phyloP scores from a whole-genome alignment of 345 rosid species.

The Psidium guajava region DNA sequence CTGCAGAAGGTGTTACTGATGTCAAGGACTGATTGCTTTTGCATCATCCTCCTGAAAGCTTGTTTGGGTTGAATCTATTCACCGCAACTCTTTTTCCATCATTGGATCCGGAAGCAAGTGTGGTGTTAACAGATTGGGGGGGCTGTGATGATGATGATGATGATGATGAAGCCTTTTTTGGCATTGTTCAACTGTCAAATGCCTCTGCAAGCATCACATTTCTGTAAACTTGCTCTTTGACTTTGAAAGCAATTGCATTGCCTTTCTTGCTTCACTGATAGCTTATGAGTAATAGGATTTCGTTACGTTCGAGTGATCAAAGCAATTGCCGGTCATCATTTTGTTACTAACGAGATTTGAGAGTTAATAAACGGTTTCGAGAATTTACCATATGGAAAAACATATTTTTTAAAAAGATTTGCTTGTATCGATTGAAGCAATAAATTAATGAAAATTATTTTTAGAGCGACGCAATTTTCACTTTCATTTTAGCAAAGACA shows the following conservation, averaged over 20 bases:
- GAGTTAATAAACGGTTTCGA: rapidly evolving
- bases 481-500: too few species aligned
- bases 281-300: not conserved
- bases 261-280: not conserved
- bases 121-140: not conserved
- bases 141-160: not conserved
- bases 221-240: not conserved
- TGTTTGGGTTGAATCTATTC: not conserved
- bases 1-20: constrained; percentile 78
- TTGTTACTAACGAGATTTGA: not conserved
- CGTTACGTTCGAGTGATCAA: not conserved
- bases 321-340: not conserved
- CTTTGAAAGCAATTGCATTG: not conserved
- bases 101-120: not conserved
- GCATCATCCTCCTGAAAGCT: not conserved
- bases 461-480: not conserved
- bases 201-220: not conserved
- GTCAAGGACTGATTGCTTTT: constrained; percentile 50
- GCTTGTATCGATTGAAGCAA: not conserved
- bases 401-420: not conserved
- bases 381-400: not conserved
- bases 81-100: not conserved
- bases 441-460: not conserved
- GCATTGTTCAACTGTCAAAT: not conserved
- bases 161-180: not conserved